phyloP scores from a whole-genome alignment of 2,329 filamentous ascomycete species.

The Apiospora saccharicola region DNA sequence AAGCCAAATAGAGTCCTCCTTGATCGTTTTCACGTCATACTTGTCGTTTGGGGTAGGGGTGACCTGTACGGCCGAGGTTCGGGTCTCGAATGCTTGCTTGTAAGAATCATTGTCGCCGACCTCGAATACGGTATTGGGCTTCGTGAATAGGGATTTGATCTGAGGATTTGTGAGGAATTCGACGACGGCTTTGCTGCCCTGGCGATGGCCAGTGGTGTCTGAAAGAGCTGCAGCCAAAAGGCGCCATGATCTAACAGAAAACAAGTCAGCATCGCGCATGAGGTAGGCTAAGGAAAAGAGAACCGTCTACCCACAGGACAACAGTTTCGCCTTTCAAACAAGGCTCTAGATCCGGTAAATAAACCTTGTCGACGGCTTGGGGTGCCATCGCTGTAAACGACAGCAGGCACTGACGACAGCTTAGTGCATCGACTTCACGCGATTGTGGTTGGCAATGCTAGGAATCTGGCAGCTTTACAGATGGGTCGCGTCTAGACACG shows the following conservation, averaged over 20 bases:
- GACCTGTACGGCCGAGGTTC: slow-evolving; percentile 86
- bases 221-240: slow-evolving; percentile 62
- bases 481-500: slow-evolving; percentile 8
- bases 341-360: slow-evolving; percentile 85
- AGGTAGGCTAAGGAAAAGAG: background rate
- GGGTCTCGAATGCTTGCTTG: slow-evolving; percentile 75
- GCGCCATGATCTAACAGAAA: slow-evolving; percentile 63
- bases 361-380: slow-evolving; percentile 72
- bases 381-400: slow-evolving; percentile 70
- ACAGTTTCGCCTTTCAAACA: slow-evolving; percentile 83
- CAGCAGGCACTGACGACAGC: slow-evolving; percentile 49
- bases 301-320: slow-evolving; percentile 73
- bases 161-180: slow-evolving; percentile 76
- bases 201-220: slow-evolving; percentile 64
- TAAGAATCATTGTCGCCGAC: slow-evolving; percentile 45
- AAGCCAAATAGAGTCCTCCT: slow-evolving; percentile 86
- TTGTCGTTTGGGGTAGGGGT: slow-evolving; percentile 71
- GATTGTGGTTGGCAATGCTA: slow-evolving; percentile 26
- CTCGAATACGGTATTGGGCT: slow-evolving; percentile 73
- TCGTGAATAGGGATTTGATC: slow-evolving; percentile 72
- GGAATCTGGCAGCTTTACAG: slow-evolving; percentile 6
- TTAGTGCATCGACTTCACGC: slow-evolving; percentile 42
- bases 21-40: slow-evolving; percentile 80
- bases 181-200: slow-evolving; percentile 62
- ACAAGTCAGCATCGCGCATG: slow-evolving; percentile 24